Conservation (phyloP, 2,329 filamentous ascomycete species). For the Stemphylium vesicarium region DNA sequence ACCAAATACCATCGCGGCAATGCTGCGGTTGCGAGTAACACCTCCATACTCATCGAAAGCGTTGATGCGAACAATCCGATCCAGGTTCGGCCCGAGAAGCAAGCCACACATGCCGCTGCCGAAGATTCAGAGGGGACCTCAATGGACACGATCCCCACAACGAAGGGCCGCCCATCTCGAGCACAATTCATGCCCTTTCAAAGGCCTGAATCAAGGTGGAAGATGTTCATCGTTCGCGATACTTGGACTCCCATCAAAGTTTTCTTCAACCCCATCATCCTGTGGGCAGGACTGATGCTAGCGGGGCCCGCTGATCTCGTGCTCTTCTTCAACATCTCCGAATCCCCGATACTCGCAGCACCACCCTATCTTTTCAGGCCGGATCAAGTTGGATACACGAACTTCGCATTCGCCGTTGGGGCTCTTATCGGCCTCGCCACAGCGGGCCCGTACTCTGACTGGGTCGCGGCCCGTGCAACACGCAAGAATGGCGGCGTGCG, state of each 20-base stretch:
- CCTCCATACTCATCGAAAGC: neutral
- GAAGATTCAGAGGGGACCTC: conserved; percentile 33
- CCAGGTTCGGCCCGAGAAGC: conserved; percentile 37
- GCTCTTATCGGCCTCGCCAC: conserved; percentile 61
- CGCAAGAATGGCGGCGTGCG: conserved; percentile 61
- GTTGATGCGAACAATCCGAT: neutral
- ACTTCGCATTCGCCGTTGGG: conserved; percentile 57
- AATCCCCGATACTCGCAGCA: conserved; percentile 55
- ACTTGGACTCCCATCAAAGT: conserved; percentile 50
- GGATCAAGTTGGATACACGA: conserved; percentile 57
- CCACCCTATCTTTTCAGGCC: conserved; percentile 56
- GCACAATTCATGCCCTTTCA: conserved; percentile 49
- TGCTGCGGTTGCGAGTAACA: neutral
- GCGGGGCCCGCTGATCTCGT: conserved; percentile 51
- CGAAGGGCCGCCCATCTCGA: conserved; percentile 49
- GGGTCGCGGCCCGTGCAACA: conserved; percentile 62
- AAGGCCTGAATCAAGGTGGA: conserved; percentile 49
- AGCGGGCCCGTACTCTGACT: conserved; percentile 63
- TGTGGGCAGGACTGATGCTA: conserved; percentile 45
- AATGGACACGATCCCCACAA: conserved; percentile 21
- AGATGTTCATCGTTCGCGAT: conserved; percentile 50
- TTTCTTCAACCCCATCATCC: conserved; percentile 56
- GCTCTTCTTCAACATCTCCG: conserved; percentile 59
- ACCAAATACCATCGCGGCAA: conserved; percentile 50
- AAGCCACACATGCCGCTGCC: conserved; percentile 20